Evolutionary conservation across 495 filamentous ascomycete species (phyloP).

Genomic region (Trichocladium uniseriatum): DNA sequence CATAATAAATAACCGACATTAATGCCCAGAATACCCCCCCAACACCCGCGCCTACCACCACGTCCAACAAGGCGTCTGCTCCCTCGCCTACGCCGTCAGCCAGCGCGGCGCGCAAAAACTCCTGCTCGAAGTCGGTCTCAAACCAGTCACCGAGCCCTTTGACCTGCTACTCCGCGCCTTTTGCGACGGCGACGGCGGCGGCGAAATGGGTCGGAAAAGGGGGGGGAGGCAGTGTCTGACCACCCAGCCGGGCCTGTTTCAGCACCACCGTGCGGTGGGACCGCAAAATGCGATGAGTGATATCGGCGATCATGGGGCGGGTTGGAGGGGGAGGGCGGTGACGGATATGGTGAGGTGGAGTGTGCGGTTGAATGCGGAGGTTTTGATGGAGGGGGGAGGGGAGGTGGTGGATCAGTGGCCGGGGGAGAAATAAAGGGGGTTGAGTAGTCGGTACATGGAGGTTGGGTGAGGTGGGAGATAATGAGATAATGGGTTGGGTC

Average conservation of each 20-base stretch:
- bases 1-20: too few relatives aligned
- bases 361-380: slow-evolving; percentile 26
- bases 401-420: slow-evolving; percentile 25
- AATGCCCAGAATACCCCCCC: slow-evolving; percentile 22
- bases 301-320: slow-evolving; percentile 24
- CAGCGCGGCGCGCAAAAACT: slow-evolving; percentile 21
- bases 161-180: slow-evolving; percentile 24
- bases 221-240: slow-evolving; percentile 24
- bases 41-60: slow-evolving; percentile 31
- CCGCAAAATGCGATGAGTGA: slow-evolving; percentile 22
- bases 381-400: slow-evolving; percentile 17
- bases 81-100: slow-evolving; percentile 26
- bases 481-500: too few relatives aligned
- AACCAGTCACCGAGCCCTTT: slow-evolving; percentile 16
- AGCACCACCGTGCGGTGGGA: slow-evolving; percentile 22
- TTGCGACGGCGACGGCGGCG: slow-evolving; percentile 20
- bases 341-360: slow-evolving; percentile 24
- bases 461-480: too few relatives aligned
- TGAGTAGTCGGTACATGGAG: too few relatives aligned
- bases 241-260: slow-evolving; percentile 23
- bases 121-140: slow-evolving; percentile 24
- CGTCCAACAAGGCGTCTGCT: slow-evolving; percentile 26
- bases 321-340: slow-evolving; percentile 10
- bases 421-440: slow-evolving; percentile 2
- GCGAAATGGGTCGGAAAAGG: too few relatives aligned